phyloP scores from a whole-genome alignment of 106 monocot species.

The Chionographis japonica region DNA sequence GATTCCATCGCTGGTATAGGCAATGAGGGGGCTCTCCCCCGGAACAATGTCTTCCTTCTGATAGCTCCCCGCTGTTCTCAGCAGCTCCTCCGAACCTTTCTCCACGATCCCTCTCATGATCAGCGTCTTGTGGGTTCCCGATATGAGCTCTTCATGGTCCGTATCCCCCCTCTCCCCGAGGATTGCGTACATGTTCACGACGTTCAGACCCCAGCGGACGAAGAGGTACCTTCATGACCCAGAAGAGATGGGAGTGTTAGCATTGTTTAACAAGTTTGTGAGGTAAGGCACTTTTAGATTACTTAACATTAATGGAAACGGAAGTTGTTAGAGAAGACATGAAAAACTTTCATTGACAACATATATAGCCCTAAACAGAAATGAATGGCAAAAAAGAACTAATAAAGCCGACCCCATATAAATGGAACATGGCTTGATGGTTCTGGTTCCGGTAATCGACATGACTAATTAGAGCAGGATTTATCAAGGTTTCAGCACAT shows the following conservation, averaged over 20 bases:
- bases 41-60: constrained; percentile 86
- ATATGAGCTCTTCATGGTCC: constrained; percentile 77
- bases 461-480: no score
- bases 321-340: no score
- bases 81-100: constrained; percentile 72
- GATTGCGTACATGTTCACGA: constrained; percentile 80
- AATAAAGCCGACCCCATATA: no score
- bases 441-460: no score
- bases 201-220: constrained; percentile 82
- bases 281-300: no score
- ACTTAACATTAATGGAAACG: no score
- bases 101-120: constrained; percentile 67
- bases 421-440: no score
- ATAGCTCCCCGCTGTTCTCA: constrained; percentile 75
- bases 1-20: constrained; percentile 37
- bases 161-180: constrained; percentile 86
- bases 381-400: no score
- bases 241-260: background rate
- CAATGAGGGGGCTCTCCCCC: constrained; percentile 54
- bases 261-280: background rate
- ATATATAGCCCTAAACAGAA: no score
- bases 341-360: no score
- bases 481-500: no score
- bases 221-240: constrained; percentile 54
- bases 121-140: constrained; percentile 91